Conservation (phyloP, 2,329 filamentous ascomycete species). For the Phaeoacremonium minimum region DNA sequence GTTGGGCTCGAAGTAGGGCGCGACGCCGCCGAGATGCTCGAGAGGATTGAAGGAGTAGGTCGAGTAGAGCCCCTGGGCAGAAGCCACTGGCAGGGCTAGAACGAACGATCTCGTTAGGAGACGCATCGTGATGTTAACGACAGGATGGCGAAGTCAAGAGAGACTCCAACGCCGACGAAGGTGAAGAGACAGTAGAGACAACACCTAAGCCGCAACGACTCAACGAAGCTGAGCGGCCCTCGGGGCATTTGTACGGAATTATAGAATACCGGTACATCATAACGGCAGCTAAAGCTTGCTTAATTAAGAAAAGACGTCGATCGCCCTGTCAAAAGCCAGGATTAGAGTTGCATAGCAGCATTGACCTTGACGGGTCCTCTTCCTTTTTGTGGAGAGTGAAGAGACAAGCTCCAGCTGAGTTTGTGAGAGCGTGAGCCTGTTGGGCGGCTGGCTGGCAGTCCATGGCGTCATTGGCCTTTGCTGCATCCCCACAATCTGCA, state of each 20-base stretch:
- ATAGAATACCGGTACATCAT: not conserved
- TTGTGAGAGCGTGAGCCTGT: not conserved
- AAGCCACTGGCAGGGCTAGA: not conserved
- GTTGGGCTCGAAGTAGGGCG: slow-evolving; percentile 53
- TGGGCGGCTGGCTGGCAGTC: not conserved
- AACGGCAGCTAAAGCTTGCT: too few relatives aligned
- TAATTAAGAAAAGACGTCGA: too few relatives aligned
- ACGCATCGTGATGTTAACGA: not conserved
- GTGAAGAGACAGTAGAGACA: not conserved
- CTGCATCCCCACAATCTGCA: not conserved
- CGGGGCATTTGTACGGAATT: not conserved
- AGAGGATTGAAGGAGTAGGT: slow-evolving; percentile 48
- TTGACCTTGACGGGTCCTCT: too few relatives aligned
- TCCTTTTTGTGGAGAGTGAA: too few relatives aligned
- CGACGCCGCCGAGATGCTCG: slow-evolving; percentile 49
- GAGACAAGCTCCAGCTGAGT: too few relatives aligned
- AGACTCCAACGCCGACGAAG: not conserved
- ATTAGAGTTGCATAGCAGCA: too few relatives aligned
- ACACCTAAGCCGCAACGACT: not conserved
- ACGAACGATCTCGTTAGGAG: not conserved
- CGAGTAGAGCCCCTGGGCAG: slow-evolving; percentile 27
- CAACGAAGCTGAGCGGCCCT: not conserved
- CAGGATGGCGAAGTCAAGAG: not conserved
- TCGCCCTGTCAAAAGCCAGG: not conserved
- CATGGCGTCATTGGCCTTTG: not conserved